Percentiles rank a stretch among this genome's conserved stretches.
Conservation (phyloP, 345 rosid species). For the Boechera retrofracta region DNA sequence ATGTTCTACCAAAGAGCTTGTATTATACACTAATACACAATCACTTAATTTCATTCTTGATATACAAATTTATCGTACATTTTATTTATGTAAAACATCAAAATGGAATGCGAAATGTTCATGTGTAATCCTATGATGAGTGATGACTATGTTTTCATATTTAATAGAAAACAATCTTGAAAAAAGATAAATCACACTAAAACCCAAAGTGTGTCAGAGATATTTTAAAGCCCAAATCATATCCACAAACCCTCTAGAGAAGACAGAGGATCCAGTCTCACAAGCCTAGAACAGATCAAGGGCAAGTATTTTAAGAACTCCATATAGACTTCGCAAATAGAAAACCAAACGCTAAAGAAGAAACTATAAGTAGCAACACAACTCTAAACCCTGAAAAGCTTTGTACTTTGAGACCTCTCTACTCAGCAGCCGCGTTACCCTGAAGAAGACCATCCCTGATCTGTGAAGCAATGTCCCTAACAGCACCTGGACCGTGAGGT, state of each 20-base stretch:
- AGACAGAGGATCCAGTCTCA: not conserved
- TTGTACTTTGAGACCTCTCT: slow-evolving; percentile 20
- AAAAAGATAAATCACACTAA: too few relatives aligned
- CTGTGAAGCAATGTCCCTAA: slow-evolving; percentile 66
- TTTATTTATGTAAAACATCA: too few relatives aligned
- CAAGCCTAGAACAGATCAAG: not conserved
- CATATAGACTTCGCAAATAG: not conserved
- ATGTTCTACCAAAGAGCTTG: too few relatives aligned
- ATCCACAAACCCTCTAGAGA: not conserved
- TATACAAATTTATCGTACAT: too few relatives aligned
- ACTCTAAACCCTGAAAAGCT: slow-evolving; percentile 34
- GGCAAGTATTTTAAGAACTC: not conserved
- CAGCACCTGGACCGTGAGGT: slow-evolving; percentile 83
- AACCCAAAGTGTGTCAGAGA: slow-evolving; percentile 3
- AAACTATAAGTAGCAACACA: slow-evolving; percentile 24
- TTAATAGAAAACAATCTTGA: too few relatives aligned
- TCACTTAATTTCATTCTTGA: too few relatives aligned
- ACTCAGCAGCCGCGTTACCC: slow-evolving; percentile 41
- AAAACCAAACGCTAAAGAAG: slow-evolving; percentile 24
- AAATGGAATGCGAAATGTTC: too few relatives aligned
- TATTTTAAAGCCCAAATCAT: slow-evolving; percentile 15
- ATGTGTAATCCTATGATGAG: too few relatives aligned
- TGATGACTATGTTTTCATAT: too few relatives aligned
- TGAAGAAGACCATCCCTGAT: slow-evolving; percentile 81
- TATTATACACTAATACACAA: too few relatives aligned